These are phyloP conservation scores for Acanthamoeba triangularis DNA, from an alignment of 208 protist genomes.

Conservation along the genomic window DNA sequence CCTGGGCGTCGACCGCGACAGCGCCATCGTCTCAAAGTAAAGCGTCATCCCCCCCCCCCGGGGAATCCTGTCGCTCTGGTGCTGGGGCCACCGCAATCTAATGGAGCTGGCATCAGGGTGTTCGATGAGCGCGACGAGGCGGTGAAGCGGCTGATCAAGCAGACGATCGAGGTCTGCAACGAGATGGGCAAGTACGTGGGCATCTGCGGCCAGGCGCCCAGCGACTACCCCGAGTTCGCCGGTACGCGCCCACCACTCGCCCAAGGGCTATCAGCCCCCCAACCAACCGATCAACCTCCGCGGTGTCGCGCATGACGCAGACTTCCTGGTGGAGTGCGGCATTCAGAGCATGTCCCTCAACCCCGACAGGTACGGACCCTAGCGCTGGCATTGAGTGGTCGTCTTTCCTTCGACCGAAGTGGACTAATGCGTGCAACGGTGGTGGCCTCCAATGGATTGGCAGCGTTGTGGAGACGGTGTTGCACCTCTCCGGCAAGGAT, in stretches of 20 bases:
- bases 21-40: constrained; percentile 78
- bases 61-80: too few relatives aligned
- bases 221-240: constrained; percentile 85
- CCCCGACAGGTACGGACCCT: too few relatives aligned
- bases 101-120: too few relatives aligned
- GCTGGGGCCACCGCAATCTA: too few relatives aligned
- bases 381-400: too few relatives aligned
- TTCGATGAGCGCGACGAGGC: constrained; percentile 82
- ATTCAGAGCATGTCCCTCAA: constrained; percentile 85
- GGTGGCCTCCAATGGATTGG: too few relatives aligned
- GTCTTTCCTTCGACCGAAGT: too few relatives aligned
- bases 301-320: too few relatives aligned
- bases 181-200: constrained; percentile 81
- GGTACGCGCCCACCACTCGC: too few relatives aligned
- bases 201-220: constrained; percentile 86
- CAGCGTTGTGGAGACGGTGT: constrained; percentile 57
- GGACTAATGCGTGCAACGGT: too few relatives aligned
- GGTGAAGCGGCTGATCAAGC: constrained; percentile 79
- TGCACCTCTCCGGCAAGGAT: constrained; percentile 45
- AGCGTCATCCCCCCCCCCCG: not conserved
- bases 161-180: constrained; percentile 77
- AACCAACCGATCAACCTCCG: too few relatives aligned
- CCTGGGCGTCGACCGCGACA: constrained; percentile 84
- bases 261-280: too few relatives aligned
- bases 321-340: constrained; percentile 82